phyloP scores from a whole-genome alignment of 768 basidiomycete species.

The Pulveroboletus sp. region DNA sequence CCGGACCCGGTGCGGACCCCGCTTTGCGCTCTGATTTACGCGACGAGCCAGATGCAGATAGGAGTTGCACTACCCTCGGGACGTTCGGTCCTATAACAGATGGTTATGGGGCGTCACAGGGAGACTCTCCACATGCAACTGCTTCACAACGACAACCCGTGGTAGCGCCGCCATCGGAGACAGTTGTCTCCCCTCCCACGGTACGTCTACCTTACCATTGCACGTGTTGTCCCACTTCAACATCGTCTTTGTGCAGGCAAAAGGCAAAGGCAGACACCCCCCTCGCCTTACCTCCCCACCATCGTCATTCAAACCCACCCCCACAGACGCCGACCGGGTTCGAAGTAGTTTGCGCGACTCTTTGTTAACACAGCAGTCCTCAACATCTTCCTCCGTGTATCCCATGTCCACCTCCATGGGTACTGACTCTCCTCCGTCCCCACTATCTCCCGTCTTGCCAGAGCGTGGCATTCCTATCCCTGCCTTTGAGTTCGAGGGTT shows the following conservation, averaged over 20 bases:
- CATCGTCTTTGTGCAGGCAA: slow-evolving; percentile 23
- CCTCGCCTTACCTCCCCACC: slow-evolving; percentile 35
- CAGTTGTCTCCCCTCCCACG: slow-evolving; percentile 9
- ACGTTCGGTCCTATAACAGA: slow-evolving; percentile 25
- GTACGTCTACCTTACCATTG: slow-evolving; percentile 19
- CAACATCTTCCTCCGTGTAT: slow-evolving; percentile 72
- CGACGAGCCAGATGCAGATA: slow-evolving; percentile 13
- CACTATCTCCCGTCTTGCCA: slow-evolving; percentile 50
- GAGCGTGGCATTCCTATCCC: slow-evolving; percentile 41
- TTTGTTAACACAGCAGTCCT: slow-evolving; percentile 58
- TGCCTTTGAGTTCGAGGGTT: slow-evolving; percentile 47
- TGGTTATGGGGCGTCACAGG: slow-evolving; percentile 6
- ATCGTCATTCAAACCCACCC: slow-evolving; percentile 30
- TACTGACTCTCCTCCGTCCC: slow-evolving; percentile 62
- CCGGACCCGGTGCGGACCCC: slow-evolving; percentile 9
- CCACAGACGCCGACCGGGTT: slow-evolving; percentile 30
- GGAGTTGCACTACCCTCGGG: slow-evolving; percentile 24
- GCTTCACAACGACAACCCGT: slow-evolving; percentile 10
- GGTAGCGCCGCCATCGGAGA: slow-evolving; percentile 12
- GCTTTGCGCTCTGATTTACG: slow-evolving; percentile 10
- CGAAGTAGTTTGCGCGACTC: slow-evolving; percentile 58
- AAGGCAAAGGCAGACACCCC: slow-evolving; percentile 34
- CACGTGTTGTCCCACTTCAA: slow-evolving; percentile 17
- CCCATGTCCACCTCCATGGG: slow-evolving; percentile 67
- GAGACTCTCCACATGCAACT: background rate